Percentiles rank a stretch among this genome's conserved stretches.
phyloP scores from a whole-genome alignment of 345 rosid species.

The Sonneratia caseolaris region DNA sequence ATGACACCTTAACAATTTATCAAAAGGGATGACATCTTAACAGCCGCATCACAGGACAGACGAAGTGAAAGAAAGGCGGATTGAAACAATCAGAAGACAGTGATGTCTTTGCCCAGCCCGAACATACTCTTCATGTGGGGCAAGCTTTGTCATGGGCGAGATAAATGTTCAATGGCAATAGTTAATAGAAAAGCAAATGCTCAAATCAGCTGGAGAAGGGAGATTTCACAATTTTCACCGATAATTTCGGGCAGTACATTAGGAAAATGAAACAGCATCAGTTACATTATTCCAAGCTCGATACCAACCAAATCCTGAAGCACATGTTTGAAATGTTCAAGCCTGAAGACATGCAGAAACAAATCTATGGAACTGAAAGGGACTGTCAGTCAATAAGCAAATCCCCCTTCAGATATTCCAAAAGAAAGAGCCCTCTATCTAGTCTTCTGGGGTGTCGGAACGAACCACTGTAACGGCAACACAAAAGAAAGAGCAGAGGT shows the following conservation, averaged over 20 bases:
- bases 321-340: not conserved
- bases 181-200: not conserved
- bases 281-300: conserved; percentile 2
- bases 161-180: too few species aligned
- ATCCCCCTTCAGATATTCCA: not conserved
- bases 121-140: too few species aligned
- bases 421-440: not conserved
- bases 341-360: conserved; percentile 2
- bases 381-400: not conserved
- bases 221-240: not conserved
- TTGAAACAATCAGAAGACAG: too few species aligned
- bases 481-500: not conserved
- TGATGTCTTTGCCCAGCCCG: too few species aligned
- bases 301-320: not conserved
- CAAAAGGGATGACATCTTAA: too few species aligned
- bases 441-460: conserved; percentile 5
- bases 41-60: too few species aligned
- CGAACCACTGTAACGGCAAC: conserved; percentile 7
- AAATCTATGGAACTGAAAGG: conserved; percentile 1
- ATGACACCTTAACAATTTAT: too few species aligned
- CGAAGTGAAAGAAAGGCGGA: too few species aligned
- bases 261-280: not conserved
- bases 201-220: not conserved
- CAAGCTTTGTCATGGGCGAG: too few species aligned
- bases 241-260: not conserved